Base-by-base conservation (phyloP, 257 asterid genomes). In the Galeopsis tetrahit region DNA sequence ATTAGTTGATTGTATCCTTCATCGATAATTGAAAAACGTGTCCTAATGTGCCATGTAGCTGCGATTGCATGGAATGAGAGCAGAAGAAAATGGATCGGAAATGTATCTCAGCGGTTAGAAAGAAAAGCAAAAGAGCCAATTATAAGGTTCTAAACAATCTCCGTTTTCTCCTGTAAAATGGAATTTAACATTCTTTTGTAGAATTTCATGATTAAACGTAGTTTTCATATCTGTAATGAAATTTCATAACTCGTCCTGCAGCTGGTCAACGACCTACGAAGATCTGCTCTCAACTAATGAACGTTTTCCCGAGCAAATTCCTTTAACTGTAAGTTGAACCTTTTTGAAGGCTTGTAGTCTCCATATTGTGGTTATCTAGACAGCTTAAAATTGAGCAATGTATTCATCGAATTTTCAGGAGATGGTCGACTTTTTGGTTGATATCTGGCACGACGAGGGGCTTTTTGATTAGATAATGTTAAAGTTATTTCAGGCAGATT, bases 371-470 rank as follows among this genome's bases (percentile, higher is more conserved):
- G 6, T 15, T n/a, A 46, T 35, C 69, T 48, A 10, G 33, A 34
- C 17, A 42, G 21, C 55, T 13, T 48, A 48, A 48, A 13, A 48
- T 4, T n/a, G 21, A 1, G 2, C 0, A 57, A 71, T 51, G 73
- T 43, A 10, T 69, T 21, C 53, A 40, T 66, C 70, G 34, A 34
- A 59, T 76, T 71, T 71, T 69, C 94, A 91, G 97, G 97, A 93
- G 71, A 93, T 93, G 96, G 98, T 87, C 17, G 98, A 91, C 79
- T 93, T 93, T 71, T 79, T 93, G 79, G 97, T 89, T 0, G 98
- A 91, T 78, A 88, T 91, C 46, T 93, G 98, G 98, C 84, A 81
- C 0, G 97, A 91, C 56, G 98, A 91, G 82, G 97, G 96, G 78
- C 96, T 91, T 67, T 91, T 71, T 52, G 96, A 91, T 74, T 90